A percentile compares a stretch with the other conserved stretches of the same genome.
These are phyloP conservation scores for Chimonanthus salicifolius DNA, from an alignment of 164 flowering plant species.

Conservation along the genomic window DNA sequence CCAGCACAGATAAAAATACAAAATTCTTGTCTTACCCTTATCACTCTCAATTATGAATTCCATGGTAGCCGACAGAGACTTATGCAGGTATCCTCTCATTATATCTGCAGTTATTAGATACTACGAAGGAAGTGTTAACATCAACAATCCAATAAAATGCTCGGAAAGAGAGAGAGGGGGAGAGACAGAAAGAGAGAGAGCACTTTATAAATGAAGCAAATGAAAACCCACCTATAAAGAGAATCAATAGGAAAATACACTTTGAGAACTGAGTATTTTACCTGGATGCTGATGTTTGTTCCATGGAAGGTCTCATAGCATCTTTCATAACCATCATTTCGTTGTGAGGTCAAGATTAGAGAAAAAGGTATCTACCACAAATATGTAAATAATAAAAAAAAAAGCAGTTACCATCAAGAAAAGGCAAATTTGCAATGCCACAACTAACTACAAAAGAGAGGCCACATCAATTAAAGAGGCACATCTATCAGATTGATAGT, in stretches of 20 bases:
- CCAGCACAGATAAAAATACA: neutral
- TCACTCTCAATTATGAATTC: slow-evolving; percentile 86
- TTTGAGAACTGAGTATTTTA: slow-evolving; percentile 11
- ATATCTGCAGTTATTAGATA: slow-evolving; percentile 82
- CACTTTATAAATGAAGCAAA: too few relatives aligned
- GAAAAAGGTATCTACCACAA: slow-evolving; percentile 77
- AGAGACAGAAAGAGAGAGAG: neutral
- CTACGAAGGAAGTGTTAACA: slow-evolving; percentile 39
- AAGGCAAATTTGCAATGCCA: too few relatives aligned
- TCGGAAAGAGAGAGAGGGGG: neutral
- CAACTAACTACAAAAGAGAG: too few relatives aligned
- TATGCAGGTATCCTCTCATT: slow-evolving; percentile 75
- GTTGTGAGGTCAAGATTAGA: slow-evolving; percentile 36
- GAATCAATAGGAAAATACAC: neutral
- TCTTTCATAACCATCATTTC: slow-evolving; percentile 43
- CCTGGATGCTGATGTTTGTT: slow-evolving; percentile 79
- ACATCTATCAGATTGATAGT: too few relatives aligned
- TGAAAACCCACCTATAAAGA: too few relatives aligned
- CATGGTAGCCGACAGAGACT: slow-evolving; percentile 62
- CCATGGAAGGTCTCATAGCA: slow-evolving; percentile 96
- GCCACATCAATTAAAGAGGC: too few relatives aligned
- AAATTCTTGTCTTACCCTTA: slow-evolving; percentile 37
- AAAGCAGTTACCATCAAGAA: neutral
- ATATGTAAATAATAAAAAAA: neutral
- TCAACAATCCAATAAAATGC: slow-evolving; percentile 3